Evolutionary conservation across 805 yeast genomes (phyloP).

Genomic region (Starmerella geochares): DNA sequence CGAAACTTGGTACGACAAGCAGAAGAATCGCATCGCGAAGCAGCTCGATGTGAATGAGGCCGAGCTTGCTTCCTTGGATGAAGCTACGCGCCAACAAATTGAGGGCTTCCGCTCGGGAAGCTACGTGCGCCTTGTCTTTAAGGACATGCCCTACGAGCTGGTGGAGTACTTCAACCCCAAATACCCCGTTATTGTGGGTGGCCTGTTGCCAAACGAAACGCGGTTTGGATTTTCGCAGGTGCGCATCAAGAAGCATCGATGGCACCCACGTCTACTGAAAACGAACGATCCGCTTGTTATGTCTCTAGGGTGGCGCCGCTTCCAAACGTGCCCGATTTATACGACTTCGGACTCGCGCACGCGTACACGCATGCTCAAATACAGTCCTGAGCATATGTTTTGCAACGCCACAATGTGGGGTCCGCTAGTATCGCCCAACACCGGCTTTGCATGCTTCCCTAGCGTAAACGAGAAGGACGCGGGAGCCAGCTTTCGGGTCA

Average conservation of each 20-base stretch:
- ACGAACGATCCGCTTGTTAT: constrained; percentile 90
- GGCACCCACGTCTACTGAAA: constrained; percentile 94
- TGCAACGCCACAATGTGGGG: constrained; percentile 95
- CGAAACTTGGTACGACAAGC: constrained; percentile 96
- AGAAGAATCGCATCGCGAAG: constrained; percentile 92
- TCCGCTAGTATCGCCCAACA: constrained; percentile 92
- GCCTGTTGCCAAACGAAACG: constrained; percentile 79
- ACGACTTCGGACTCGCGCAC: constrained; percentile 97
- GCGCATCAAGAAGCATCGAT: constrained; percentile 92
- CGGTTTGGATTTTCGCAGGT: constrained; percentile 88
- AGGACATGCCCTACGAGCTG: constrained; percentile 78
- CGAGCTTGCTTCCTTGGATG: constrained; percentile 53
- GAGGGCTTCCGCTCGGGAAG: constrained; percentile 93
- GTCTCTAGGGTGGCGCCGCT: constrained; percentile 96
- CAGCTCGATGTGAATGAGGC: constrained; percentile 88
- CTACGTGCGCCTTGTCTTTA: constrained; percentile 81
- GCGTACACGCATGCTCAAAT: constrained; percentile 92
- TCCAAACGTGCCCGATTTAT: constrained; percentile 90
- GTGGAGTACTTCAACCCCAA: constrained; percentile 75
- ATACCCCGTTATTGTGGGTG: constrained; percentile 83
- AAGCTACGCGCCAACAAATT: constrained; percentile 61
- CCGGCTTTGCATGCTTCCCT: constrained; percentile 93
- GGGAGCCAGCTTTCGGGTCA: constrained; percentile 82
- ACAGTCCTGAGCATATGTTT: constrained; percentile 96
- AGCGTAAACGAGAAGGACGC: constrained; percentile 74